Base-by-base conservation (phyloP, 2,329 filamentous ascomycete genomes). In the Pseudodiploospora longispora region DNA sequence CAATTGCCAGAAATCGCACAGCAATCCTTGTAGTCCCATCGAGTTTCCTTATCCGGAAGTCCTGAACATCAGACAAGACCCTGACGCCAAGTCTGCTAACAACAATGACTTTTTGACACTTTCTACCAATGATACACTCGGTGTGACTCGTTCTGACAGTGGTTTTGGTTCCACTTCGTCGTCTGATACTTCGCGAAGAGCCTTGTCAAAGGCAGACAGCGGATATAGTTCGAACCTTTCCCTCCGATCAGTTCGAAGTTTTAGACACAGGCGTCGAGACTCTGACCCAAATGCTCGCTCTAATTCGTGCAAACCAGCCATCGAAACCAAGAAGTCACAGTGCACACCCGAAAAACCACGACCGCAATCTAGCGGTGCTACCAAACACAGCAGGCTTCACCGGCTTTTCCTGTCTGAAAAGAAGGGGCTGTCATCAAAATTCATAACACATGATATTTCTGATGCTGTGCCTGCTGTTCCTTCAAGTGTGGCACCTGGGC, bases 151-250 rank as follows among this genome's bases (percentile, higher is more conserved):
- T 32, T 44, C 33, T 7, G 46, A 51, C 12, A 44, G 36, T 10
- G 33, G 39, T 36, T 29, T 44, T 30, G 43, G 29, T 6, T 42
- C 39, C 9, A 40, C 36, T 6, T 31, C 38, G 6, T 40, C 46
- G 6, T 47, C 43, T 10, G 44, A 44, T 9, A 37, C 34, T 8
- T 40, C 38, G 28, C 38, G 52, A 33, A 54, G 52, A 34, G 50
- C 45, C 6, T 38, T 63, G 31, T 48, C 45, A 8, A 58, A 60
- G 38, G 55, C 59, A 12, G 74, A 78, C 46, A 78, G 75, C 48
- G 75, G 72, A 3, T 82, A 82, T 52, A 76, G 76, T 52, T 82
- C 77, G 6, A 80, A 74, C 52, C 63, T 75, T 4, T 82, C 78
- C 9, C 57, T 80, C 12, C 69, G 73, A 34, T 80, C 77, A 1